These are phyloP conservation scores for Debaryomyces singareniensis DNA, from an alignment of 1,139 yeast genomes.

Conservation along the genomic window DNA sequence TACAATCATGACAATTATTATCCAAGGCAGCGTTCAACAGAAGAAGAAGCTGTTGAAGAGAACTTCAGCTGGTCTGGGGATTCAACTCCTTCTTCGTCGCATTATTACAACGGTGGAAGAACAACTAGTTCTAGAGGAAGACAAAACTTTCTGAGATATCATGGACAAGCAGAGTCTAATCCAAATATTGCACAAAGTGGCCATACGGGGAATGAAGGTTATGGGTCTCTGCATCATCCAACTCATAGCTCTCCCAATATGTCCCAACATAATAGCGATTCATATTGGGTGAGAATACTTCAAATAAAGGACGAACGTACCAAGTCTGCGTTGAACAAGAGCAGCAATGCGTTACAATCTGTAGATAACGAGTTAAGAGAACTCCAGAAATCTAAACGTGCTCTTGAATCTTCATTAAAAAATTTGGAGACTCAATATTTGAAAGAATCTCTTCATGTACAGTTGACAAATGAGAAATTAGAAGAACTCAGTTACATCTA, in stretches of 20 bases:
- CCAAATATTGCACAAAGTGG: constrained; percentile 2
- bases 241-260: background rate
- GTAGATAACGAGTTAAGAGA: constrained; percentile 22
- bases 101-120: background rate
- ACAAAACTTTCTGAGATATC: no score
- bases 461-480: constrained; percentile 33
- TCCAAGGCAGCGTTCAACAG: background rate
- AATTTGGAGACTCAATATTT: constrained; percentile 22
- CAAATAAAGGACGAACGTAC: constrained; percentile 17
- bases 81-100: background rate
- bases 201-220: constrained; percentile 4
- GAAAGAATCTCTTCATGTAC: constrained; percentile 32
- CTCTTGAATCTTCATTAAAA: constrained; percentile 16
- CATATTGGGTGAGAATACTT: constrained; percentile 24
- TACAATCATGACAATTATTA: constrained; percentile 4
- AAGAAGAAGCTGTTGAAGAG: background rate
- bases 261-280: constrained; percentile 4
- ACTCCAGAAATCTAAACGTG: constrained; percentile 18
- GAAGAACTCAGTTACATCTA: constrained; percentile 35
- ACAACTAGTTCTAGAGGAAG: background rate
- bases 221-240: constrained; percentile 1
- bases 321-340: constrained; percentile 15
- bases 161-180: background rate
- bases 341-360: constrained; percentile 13
- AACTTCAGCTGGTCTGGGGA: constrained; percentile 1